A percentile compares a stretch with the other conserved stretches of the same genome.
Conservation (phyloP, 2,329 filamentous ascomycete genomes). For the Leptographium galeiforme region DNA sequence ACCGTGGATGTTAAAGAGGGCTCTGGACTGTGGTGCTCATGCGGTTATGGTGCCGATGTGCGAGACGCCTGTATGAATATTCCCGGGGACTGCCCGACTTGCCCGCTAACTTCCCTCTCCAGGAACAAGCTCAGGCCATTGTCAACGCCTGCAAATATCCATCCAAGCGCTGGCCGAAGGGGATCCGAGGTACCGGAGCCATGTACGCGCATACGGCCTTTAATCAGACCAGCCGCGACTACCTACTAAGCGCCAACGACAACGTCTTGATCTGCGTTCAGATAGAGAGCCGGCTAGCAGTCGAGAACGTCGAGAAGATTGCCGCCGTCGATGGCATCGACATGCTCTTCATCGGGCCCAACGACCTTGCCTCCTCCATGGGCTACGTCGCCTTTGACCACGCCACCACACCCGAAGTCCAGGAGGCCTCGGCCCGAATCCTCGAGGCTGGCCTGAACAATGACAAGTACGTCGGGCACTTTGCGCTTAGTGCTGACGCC, state of each 20-base stretch:
- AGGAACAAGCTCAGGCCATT: slow-evolving; percentile 19
- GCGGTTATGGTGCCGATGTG: slow-evolving; percentile 34
- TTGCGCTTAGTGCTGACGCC: slow-evolving; percentile 18
- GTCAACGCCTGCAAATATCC: slow-evolving; percentile 37
- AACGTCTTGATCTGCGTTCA: slow-evolving; percentile 29
- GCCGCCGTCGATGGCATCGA: slow-evolving; percentile 27
- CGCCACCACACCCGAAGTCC: slow-evolving; percentile 17
- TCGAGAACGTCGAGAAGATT: slow-evolving; percentile 31
- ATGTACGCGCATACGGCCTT: slow-evolving; percentile 19
- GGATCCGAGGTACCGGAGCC: slow-evolving; percentile 16
- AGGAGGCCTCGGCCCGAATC: slow-evolving; percentile 15
- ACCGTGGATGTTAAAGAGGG: slow-evolving; percentile 33
- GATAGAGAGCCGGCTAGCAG: slow-evolving; percentile 27
- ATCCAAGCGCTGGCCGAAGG: slow-evolving; percentile 24
- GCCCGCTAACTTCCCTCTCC: background rate
- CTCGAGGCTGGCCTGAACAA: slow-evolving; percentile 17
- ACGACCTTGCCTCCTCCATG: slow-evolving; percentile 27
- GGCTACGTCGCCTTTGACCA: slow-evolving; percentile 26
- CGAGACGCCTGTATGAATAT: slow-evolving; percentile 26
- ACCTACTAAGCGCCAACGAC: slow-evolving; percentile 35
- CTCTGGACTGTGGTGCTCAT: slow-evolving; percentile 35
- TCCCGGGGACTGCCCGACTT: background rate
- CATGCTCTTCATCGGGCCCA: slow-evolving; percentile 31
- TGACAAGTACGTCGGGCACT: slow-evolving; percentile 21
- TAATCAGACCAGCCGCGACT: slow-evolving; percentile 25